Conservation (phyloP, 2,329 filamentous ascomycete genomes). For the Zasmidium citrigriseum region DNA sequence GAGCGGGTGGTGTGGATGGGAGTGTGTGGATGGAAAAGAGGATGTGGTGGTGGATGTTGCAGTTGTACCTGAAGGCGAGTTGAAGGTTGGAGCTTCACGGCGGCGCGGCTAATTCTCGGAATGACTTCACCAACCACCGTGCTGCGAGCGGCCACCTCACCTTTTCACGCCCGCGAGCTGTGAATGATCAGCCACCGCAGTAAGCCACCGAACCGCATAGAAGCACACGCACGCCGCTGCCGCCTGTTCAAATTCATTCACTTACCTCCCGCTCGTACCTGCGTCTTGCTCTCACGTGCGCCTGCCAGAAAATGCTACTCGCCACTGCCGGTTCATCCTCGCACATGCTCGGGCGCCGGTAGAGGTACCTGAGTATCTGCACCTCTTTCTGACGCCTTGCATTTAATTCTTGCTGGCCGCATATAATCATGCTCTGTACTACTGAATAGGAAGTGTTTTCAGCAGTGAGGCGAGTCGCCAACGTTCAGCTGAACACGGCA, state of each 20-base stretch:
- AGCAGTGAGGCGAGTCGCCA: no score
- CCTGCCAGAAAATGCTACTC: background rate
- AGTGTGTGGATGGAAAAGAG: slow-evolving; percentile 3
- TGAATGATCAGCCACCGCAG: background rate
- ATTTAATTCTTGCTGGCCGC: background rate
- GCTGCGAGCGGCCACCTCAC: background rate
- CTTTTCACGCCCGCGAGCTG: background rate
- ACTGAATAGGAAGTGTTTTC: background rate
- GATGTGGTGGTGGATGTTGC: background rate
- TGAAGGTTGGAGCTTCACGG: background rate
- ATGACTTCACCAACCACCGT: background rate
- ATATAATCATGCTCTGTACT: background rate
- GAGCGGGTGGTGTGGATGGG: background rate
- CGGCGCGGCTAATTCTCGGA: background rate
- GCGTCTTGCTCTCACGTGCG: background rate
- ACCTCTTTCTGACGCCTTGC: background rate
- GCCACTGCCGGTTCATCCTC: slow-evolving; percentile 1
- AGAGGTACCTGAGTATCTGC: background rate
- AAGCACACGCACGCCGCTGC: slow-evolving; percentile 1
- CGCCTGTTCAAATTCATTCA: slow-evolving; percentile 6
- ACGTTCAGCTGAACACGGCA: background rate
- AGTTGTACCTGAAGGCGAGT: background rate
- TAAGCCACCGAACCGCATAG: slow-evolving; percentile 1
- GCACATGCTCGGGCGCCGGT: slow-evolving; percentile 5
- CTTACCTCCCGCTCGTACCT: background rate